A percentile compares a stretch with the other conserved stretches of the same genome.
These are phyloP conservation scores for Didymella glomerata DNA, from an alignment of 2,329 filamentous ascomycete species.

Conservation along the genomic window DNA sequence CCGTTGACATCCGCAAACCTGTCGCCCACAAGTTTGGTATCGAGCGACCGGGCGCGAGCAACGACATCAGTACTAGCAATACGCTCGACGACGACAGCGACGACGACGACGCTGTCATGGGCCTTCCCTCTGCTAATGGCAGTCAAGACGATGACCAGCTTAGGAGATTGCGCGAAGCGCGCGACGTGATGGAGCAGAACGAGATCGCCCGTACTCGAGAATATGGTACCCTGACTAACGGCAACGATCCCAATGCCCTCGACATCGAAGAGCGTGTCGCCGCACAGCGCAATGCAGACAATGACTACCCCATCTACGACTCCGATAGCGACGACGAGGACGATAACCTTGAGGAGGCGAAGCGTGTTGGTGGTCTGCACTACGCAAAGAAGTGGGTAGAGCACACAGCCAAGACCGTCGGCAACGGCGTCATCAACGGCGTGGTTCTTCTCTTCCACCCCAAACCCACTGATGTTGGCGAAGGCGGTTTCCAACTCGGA, in stretches of 20 bases:
- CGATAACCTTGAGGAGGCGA: constrained; percentile 77
- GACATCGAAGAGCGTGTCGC: constrained; percentile 88
- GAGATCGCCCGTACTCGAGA: constrained; percentile 59
- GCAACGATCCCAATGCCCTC: constrained; percentile 55
- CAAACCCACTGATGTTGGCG: constrained; percentile 55
- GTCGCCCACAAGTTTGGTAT: constrained; percentile 90
- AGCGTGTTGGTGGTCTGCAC: constrained; percentile 76
- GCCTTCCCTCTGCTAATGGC: constrained; percentile 37
- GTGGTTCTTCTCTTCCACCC: constrained; percentile 50
- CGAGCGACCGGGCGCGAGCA: constrained; percentile 76
- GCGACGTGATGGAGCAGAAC: constrained; percentile 61
- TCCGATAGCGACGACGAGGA: constrained; percentile 86
- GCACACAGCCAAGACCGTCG: constrained; percentile 60
- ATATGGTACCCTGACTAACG: constrained; percentile 54
- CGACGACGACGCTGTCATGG: constrained; percentile 58
- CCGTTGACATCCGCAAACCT: constrained; percentile 95
- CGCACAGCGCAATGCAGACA: constrained; percentile 68
- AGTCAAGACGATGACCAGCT: constrained; percentile 56
- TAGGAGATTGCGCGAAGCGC: constrained; percentile 59
- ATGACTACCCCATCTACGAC: constrained; percentile 89
- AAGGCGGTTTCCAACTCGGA: constrained; percentile 53
- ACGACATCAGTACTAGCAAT: constrained; percentile 78
- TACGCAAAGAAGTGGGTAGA: constrained; percentile 69
- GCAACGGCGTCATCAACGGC: constrained; percentile 42
- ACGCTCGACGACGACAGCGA: constrained; percentile 79